These are phyloP conservation scores for Pichia sp. DNA, from an alignment of 1,139 yeast species.

Conservation along the genomic window DNA sequence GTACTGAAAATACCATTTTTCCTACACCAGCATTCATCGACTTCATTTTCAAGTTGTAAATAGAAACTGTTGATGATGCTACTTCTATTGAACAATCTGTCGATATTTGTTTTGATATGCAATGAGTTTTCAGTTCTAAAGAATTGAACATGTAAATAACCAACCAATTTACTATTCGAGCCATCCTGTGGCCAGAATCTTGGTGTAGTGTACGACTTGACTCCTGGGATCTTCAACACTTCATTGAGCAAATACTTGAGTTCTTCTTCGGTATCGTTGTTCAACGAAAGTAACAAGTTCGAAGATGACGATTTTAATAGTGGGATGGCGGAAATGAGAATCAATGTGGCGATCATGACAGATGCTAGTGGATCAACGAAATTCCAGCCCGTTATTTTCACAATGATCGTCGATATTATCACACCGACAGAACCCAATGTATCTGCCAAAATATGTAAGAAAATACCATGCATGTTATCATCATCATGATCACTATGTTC, in stretches of 20 bases:
- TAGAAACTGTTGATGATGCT: slow-evolving; percentile 38
- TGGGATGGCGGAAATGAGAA: slow-evolving; percentile 81
- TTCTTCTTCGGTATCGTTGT: slow-evolving; percentile 48
- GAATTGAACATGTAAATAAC: slow-evolving; percentile 53
- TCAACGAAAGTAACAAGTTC: slow-evolving; percentile 62
- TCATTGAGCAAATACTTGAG: slow-evolving; percentile 67
- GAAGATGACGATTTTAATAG: slow-evolving; percentile 78
- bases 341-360: slow-evolving; percentile 76
- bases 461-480: slow-evolving; percentile 90
- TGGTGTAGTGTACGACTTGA: slow-evolving; percentile 82
- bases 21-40: slow-evolving; percentile 59
- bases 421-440: slow-evolving; percentile 98
- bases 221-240: slow-evolving; percentile 70
- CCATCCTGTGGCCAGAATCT: slow-evolving; percentile 80
- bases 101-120: slow-evolving; percentile 41
- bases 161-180: slow-evolving; percentile 35
- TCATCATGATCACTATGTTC: slow-evolving; percentile 12
- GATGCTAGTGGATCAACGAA: slow-evolving; percentile 89
- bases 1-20: slow-evolving; percentile 29
- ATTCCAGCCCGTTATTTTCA: slow-evolving; percentile 47
- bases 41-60: slow-evolving; percentile 55
- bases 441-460: slow-evolving; percentile 90
- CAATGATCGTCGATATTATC: slow-evolving; percentile 74
- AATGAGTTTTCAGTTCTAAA: slow-evolving; percentile 50
- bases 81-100: slow-evolving; percentile 29